phyloP scores from a whole-genome alignment of 2,329 filamentous ascomycete genomes.

The Penicillium vulpinum region DNA sequence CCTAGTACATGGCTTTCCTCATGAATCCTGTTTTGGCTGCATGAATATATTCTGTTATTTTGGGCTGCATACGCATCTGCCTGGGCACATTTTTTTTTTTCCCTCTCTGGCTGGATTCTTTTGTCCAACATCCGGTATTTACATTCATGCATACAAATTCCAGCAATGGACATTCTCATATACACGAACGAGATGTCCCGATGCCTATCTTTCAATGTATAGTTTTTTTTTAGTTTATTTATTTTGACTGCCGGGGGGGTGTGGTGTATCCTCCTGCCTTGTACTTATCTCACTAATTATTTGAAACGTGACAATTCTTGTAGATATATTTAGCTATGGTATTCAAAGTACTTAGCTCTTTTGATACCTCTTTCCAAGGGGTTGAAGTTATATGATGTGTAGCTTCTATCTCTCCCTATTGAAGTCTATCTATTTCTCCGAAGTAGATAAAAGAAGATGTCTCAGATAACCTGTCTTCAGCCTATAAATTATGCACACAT shows the following conservation, averaged over 20 bases:
- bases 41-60: neutral
- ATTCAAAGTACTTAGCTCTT: neutral
- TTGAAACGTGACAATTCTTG: neutral
- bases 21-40: neutral
- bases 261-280: neutral
- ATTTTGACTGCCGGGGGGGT: neutral
- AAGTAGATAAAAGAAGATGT: neutral
- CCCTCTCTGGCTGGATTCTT: neutral
- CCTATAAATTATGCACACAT: neutral
- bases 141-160: slow-evolving; percentile 7
- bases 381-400: neutral
- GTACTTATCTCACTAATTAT: neutral
- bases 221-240: neutral
- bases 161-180: slow-evolving; percentile 19
- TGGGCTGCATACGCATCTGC: neutral
- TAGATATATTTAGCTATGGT: neutral
- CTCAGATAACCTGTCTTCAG: neutral
- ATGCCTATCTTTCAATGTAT: slow-evolving; percentile 5
- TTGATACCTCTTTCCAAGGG: neutral
- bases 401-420: neutral
- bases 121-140: slow-evolving; percentile 1
- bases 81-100: neutral
- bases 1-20: neutral
- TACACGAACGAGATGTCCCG: slow-evolving; percentile 23
- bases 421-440: neutral